A percentile compares a stretch with the other conserved stretches of the same genome.
These are phyloP conservation scores for Cruciata laevipes DNA, from an alignment of 257 asterid species.

Conservation along the genomic window DNA sequence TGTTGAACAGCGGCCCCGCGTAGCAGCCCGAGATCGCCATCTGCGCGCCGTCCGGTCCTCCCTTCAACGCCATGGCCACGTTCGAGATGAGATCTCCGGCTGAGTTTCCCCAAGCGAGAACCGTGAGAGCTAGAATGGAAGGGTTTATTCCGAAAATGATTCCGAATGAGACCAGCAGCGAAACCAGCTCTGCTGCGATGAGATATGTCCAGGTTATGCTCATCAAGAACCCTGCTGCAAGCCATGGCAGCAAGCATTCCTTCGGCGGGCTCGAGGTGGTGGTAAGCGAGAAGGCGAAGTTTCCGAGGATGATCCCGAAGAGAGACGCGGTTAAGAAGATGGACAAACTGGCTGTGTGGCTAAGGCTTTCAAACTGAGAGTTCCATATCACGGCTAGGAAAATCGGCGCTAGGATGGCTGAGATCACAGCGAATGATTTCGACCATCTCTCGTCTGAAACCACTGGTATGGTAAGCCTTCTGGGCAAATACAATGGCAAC, in stretches of 20 bases:
- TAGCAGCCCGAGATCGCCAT: slow-evolving; percentile 80
- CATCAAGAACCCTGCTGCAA: slow-evolving; percentile 60
- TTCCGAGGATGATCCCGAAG: slow-evolving; percentile 42
- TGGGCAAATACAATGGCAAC: slow-evolving; percentile 62
- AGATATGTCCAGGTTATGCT: slow-evolving; percentile 70
- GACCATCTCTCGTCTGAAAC: slow-evolving; percentile 62
- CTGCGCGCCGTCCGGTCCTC: slow-evolving; percentile 63
- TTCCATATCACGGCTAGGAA: slow-evolving; percentile 36
- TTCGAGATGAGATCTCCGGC: slow-evolving; percentile 69
- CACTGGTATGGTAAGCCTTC: slow-evolving; percentile 63
- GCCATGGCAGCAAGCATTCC: slow-evolving; percentile 50
- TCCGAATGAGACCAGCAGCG: slow-evolving; percentile 51
- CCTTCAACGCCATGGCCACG: slow-evolving; percentile 52
- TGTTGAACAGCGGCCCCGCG: slow-evolving; percentile 77
- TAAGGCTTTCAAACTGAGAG: slow-evolving; percentile 14
- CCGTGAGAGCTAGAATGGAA: slow-evolving; percentile 68
- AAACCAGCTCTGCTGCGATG: slow-evolving; percentile 56
- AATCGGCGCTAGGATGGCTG: slow-evolving; percentile 47
- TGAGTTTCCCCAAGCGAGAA: slow-evolving; percentile 92
- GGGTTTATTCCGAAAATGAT: slow-evolving; percentile 53
- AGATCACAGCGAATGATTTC: slow-evolving; percentile 40
- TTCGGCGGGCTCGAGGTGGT: slow-evolving; percentile 47
- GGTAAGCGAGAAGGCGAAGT: slow-evolving; percentile 29
- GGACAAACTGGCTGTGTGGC: slow-evolving; percentile 6
- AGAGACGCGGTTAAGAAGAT: slow-evolving; percentile 21